phyloP scores from a whole-genome alignment of 202 grass and related monocot species.

The Miscanthus sacchariflorus region DNA sequence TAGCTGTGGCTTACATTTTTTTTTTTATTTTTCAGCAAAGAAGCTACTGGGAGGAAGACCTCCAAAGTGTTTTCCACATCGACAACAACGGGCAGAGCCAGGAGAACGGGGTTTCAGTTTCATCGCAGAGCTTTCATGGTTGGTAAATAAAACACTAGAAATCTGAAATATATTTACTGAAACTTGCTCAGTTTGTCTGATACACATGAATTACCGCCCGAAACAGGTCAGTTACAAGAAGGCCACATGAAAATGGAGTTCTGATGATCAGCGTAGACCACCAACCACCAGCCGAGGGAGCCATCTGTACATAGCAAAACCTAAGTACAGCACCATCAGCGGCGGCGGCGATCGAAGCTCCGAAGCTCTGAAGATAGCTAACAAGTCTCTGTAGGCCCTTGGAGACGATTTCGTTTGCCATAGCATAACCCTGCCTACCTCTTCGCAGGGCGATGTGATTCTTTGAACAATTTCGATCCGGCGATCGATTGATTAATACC shows the following conservation, averaged over 20 bases:
- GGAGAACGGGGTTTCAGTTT: conserved; percentile 42
- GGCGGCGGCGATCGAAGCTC: conserved; percentile 46
- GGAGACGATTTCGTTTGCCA: conserved; percentile 38
- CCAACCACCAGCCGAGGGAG: background rate
- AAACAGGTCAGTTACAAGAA: conserved; percentile 50
- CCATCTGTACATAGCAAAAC: conserved; percentile 55
- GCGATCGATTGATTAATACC: background rate
- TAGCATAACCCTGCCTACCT: background rate
- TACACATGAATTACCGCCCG: background rate
- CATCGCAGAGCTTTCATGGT: conserved; percentile 56
- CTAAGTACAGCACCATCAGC: background rate
- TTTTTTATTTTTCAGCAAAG: conserved; percentile 59
- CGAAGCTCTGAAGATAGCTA: conserved; percentile 55
- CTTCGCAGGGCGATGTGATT: conserved; percentile 40
- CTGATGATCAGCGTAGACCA: conserved; percentile 29
- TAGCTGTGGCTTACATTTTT: background rate
- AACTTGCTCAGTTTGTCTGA: background rate
- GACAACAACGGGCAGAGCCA: conserved; percentile 60
- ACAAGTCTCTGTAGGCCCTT: conserved; percentile 41
- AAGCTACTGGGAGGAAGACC: conserved; percentile 74
- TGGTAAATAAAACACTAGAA: background rate
- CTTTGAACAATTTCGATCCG: conserved; percentile 2
- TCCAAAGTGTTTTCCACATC: conserved; percentile 65
- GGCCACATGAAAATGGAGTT: conserved; percentile 70
- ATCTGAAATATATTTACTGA: background rate